Conservation (phyloP, 495 filamentous ascomycete genomes). For the Xylaria grammica region DNA sequence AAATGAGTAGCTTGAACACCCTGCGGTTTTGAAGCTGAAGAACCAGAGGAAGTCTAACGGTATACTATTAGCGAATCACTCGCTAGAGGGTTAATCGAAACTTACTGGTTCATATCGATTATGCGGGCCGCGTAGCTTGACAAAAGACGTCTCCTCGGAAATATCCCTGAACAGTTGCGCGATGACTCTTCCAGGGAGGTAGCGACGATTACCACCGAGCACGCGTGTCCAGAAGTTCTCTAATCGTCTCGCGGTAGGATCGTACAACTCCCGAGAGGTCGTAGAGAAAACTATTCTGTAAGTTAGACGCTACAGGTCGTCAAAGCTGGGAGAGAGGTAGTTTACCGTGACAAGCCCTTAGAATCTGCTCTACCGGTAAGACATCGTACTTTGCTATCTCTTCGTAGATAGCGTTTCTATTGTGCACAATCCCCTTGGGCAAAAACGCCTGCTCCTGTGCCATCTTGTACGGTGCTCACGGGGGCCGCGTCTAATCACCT, state of each 20-base stretch:
- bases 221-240: slow-evolving; percentile 65
- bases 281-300: slow-evolving; percentile 55
- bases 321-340: slow-evolving; percentile 1
- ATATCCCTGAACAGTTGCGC: slow-evolving; percentile 55
- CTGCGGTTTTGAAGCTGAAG: slow-evolving; percentile 25
- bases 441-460: slow-evolving; percentile 40
- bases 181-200: slow-evolving; percentile 50
- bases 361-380: slow-evolving; percentile 54
- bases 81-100: slow-evolving; percentile 3
- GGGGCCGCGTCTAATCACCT: slow-evolving; percentile 28
- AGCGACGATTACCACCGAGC: slow-evolving; percentile 55
- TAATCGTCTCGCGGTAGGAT: slow-evolving; percentile 58
- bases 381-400: slow-evolving; percentile 54
- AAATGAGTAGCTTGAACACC: slow-evolving; percentile 20
- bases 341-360: slow-evolving; percentile 57
- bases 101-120: slow-evolving; percentile 53
- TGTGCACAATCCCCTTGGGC: slow-evolving; percentile 55
- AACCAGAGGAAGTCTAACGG: slow-evolving; percentile 32
- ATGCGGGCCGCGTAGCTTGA: slow-evolving; percentile 49
- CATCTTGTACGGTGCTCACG: slow-evolving; percentile 34
- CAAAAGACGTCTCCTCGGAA: slow-evolving; percentile 53
- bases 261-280: slow-evolving; percentile 53
- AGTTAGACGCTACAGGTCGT: slow-evolving; percentile 21
- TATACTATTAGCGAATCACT: slow-evolving; percentile 15
- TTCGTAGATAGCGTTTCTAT: slow-evolving; percentile 48